A percentile compares a stretch with the other conserved stretches of the same genome.
phyloP scores from a whole-genome alignment of 257 asterid genomes.

The Henckelia pumila region DNA sequence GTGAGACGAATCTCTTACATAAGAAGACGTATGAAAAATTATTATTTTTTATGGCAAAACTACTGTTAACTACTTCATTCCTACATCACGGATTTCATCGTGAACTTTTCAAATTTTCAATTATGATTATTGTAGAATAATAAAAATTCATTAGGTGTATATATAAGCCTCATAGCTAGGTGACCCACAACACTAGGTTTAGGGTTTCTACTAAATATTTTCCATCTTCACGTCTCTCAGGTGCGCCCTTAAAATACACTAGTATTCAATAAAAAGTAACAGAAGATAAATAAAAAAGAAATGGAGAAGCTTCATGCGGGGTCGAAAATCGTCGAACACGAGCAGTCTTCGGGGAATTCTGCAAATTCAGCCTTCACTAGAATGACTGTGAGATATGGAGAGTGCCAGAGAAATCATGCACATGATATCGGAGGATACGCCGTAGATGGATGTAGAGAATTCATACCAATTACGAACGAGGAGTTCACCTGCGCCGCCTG shows the following conservation, averaged over 20 bases:
- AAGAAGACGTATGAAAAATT: too few species aligned
- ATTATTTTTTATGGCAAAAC: too few species aligned
- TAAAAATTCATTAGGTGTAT: slow-evolving; percentile 9
- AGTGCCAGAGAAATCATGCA: slow-evolving; percentile 90
- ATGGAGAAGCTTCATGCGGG: slow-evolving; percentile 53
- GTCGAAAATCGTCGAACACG: slow-evolving; percentile 28
- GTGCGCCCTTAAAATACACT: neutral
- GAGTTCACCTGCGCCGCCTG: slow-evolving; percentile 90
- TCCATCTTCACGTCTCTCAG: slow-evolving; percentile 2
- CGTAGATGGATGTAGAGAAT: slow-evolving; percentile 93
- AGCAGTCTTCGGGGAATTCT: slow-evolving; percentile 26
- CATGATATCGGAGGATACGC: slow-evolving; percentile 80
- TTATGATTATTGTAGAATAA: neutral
- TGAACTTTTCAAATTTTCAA: too few species aligned
- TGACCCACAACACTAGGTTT: slow-evolving; percentile 36
- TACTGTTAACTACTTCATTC: too few species aligned
- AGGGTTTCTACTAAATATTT: slow-evolving; percentile 39
- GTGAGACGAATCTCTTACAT: too few species aligned
- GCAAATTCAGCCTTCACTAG: slow-evolving; percentile 33
- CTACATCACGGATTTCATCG: too few species aligned
- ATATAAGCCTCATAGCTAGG: slow-evolving; percentile 45
- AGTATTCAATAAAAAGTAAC: neutral
- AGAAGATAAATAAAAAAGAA: neutral
- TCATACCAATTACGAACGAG: slow-evolving; percentile 63
- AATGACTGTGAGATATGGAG: slow-evolving; percentile 49